These are phyloP conservation scores for Russula dissimulans DNA, from an alignment of 768 basidiomycete species.

Conservation along the genomic window DNA sequence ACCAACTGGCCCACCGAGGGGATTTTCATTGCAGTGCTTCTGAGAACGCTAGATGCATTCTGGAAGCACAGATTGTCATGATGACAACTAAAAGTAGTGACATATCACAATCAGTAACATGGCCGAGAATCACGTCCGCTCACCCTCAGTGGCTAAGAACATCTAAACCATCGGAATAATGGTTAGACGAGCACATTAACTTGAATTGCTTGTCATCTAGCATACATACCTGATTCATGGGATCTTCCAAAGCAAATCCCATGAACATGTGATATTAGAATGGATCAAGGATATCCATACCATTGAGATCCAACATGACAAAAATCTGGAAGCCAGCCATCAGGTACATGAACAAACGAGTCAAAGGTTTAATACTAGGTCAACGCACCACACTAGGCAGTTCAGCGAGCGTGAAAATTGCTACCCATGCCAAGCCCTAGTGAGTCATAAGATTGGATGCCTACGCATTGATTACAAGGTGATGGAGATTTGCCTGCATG, in stretches of 20 bases:
- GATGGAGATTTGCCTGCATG: neutral
- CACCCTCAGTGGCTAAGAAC: too few species aligned
- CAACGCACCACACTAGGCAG: neutral
- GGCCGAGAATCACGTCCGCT: neutral
- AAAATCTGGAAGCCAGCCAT: neutral
- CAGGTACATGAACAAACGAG: too few species aligned
- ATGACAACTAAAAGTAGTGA: too few species aligned
- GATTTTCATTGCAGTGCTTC: too few species aligned
- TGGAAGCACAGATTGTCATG: too few species aligned
- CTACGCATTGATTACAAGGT: neutral
- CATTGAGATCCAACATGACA: conserved; percentile 1
- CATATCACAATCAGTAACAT: too few species aligned
- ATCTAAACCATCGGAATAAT: too few species aligned
- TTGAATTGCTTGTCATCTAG: too few species aligned
- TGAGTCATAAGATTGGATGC: neutral
- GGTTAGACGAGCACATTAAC: too few species aligned
- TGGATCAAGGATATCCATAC: neutral
- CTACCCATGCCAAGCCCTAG: neutral
- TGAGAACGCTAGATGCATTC: too few species aligned
- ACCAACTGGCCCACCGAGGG: too few species aligned
- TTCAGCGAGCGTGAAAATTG: neutral
- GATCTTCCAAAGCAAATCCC: neutral
- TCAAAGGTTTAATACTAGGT: too few species aligned
- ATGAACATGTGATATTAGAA: neutral
- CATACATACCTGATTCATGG: neutral